phyloP scores from a whole-genome alignment of 805 yeast genomes.

The Wickerhamomyces canadensis region DNA sequence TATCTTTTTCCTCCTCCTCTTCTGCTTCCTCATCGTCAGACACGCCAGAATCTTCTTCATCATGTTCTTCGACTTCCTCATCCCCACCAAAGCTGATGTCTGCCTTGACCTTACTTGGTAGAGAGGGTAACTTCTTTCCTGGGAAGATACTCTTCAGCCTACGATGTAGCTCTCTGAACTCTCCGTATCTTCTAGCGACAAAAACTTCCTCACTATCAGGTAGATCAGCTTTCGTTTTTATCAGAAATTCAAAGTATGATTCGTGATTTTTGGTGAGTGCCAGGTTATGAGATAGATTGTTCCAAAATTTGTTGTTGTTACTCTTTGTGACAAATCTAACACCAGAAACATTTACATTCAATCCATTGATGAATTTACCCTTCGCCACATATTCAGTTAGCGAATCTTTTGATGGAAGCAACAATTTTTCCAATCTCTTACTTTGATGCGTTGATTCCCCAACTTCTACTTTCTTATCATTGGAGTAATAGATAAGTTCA shows the following conservation, averaged over 20 bases:
- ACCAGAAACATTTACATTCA: slow-evolving; percentile 63
- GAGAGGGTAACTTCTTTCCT: slow-evolving; percentile 53
- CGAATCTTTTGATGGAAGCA: slow-evolving; percentile 37
- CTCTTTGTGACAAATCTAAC: slow-evolving; percentile 38
- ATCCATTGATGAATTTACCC: slow-evolving; percentile 42
- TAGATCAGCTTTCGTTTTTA: slow-evolving; percentile 16
- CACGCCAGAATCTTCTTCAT: slow-evolving; percentile 16
- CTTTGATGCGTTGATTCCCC: slow-evolving; percentile 22
- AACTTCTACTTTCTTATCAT: slow-evolving; percentile 26
- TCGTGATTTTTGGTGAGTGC: slow-evolving; percentile 18
- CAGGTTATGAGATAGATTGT: slow-evolving; percentile 14
- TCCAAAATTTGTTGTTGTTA: slow-evolving; percentile 24
- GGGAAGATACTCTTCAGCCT: slow-evolving; percentile 56
- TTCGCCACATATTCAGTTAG: slow-evolving; percentile 27
- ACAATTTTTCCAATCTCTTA: slow-evolving; percentile 27
- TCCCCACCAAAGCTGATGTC: slow-evolving; percentile 24
- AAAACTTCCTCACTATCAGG: slow-evolving; percentile 14
- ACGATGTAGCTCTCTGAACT: slow-evolving; percentile 55
- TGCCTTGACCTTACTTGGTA: slow-evolving; percentile 51
- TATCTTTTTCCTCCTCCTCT: slow-evolving; percentile 16
- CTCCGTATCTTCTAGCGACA: slow-evolving; percentile 59
- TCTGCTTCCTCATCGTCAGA: slow-evolving; percentile 11
- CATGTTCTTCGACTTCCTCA: slow-evolving; percentile 15
- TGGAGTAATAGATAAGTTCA: slow-evolving; percentile 44
- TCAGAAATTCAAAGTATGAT: slow-evolving; percentile 19